These are phyloP conservation scores for Mucor piriformis DNA, from an alignment of 371 early-diverging fungal species.

Conservation along the genomic window DNA sequence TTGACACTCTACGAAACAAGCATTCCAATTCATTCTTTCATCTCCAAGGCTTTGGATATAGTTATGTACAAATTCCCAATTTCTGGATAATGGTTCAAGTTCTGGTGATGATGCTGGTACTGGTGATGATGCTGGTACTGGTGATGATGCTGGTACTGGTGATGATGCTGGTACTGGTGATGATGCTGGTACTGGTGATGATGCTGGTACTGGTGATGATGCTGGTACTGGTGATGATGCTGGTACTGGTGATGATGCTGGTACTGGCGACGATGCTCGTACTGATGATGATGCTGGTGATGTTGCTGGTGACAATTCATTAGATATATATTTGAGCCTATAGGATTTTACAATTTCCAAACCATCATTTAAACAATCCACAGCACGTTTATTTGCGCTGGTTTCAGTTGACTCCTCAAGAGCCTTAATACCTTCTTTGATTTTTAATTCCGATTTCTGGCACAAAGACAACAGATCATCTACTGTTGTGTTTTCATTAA, in stretches of 20 bases:
- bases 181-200: conserved; percentile 6
- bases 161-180: background rate
- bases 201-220: background rate
- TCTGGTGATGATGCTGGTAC: conserved; percentile 1
- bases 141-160: background rate
- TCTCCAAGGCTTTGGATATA: conserved; percentile 7
- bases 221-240: conserved; percentile 2
- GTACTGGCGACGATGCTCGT: too few species aligned
- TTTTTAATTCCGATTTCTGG: conserved; percentile 4
- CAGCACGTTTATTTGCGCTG: conserved; percentile 8
- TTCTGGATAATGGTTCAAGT: conserved; percentile 4
- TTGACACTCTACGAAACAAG: conserved; percentile 6
- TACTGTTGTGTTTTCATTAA: background rate
- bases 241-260: background rate
- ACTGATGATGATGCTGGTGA: background rate
- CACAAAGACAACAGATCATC: conserved; percentile 8
- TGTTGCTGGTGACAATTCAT: conserved; percentile 1
- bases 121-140: background rate
- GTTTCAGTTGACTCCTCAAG: too few species aligned
- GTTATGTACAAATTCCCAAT: conserved; percentile 12
- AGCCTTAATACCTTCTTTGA: conserved; percentile 9
- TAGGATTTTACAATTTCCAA: conserved; percentile 9
- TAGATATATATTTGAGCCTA: conserved; percentile 7
- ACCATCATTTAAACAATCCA: conserved; percentile 19
- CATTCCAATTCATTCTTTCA: conserved; percentile 16